Percentiles rank a stretch among this genome's conserved stretches.
These are phyloP conservation scores for Stentor coeruleus DNA, from an alignment of 73 alveolate genomes.

Conservation along the genomic window DNA sequence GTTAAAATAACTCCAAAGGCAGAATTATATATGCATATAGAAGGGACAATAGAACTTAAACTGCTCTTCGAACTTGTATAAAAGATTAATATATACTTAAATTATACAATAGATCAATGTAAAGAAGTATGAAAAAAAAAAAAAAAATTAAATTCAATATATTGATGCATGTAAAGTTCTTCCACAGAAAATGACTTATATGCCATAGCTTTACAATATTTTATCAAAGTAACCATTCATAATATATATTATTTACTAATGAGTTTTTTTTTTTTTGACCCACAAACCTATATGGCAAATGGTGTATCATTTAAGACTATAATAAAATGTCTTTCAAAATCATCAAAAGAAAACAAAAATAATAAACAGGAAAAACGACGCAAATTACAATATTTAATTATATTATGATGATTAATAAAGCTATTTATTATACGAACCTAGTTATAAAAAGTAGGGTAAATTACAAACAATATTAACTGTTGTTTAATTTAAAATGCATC, in stretches of 20 bases:
- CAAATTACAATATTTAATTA: no score
- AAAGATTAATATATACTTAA: neutral
- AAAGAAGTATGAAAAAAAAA: neutral
- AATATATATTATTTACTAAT: neutral
- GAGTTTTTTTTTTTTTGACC: conserved; percentile 22
- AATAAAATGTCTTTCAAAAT: neutral
- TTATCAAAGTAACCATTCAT: neutral
- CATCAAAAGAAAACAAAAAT: neutral
- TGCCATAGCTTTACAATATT: conserved; percentile 4
- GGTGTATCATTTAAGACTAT: conserved; percentile 12
- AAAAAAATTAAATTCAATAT: neutral
- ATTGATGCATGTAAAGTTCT: conserved; percentile 19
- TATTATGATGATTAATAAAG: no score
- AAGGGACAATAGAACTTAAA: conserved; percentile 19
- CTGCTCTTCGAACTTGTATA: neutral
- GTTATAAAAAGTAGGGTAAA: no score
- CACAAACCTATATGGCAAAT: neutral
- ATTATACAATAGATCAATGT: neutral
- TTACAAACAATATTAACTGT: no score
- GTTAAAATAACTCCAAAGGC: conserved; percentile 5
- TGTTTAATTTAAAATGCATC: no score
- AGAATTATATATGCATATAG: conserved; percentile 27
- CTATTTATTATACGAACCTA: no score
- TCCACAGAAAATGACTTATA: conserved; percentile 9
- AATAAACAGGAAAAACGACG: neutral